Conservation (phyloP, 768 basidiomycete genomes). For the Wakefieldia striispora region DNA sequence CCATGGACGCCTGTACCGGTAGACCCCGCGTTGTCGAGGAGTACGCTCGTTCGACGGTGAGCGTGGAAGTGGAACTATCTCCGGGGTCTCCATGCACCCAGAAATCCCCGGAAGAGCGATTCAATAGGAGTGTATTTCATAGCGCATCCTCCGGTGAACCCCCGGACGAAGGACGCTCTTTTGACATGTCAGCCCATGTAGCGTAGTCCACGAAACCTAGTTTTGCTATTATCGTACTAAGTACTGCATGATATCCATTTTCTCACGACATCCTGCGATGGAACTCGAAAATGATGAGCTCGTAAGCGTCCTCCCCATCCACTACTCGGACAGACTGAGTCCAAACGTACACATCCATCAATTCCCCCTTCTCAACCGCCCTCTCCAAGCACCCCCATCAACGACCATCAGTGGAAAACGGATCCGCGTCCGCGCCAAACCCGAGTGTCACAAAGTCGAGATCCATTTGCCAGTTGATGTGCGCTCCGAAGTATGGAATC, state of each 20-base stretch:
- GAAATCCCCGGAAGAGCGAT: conserved; percentile 4
- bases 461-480: conserved; percentile 82
- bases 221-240: neutral
- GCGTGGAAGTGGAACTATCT: conserved; percentile 2
- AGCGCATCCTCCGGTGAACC: conserved; percentile 2
- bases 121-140: conserved; percentile 2
- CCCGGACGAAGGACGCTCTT: conserved; percentile 3
- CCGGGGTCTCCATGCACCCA: neutral
- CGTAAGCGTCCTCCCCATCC: conserved; percentile 67
- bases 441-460: conserved; percentile 59
- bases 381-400: conserved; percentile 75
- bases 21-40: neutral
- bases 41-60: neutral
- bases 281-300: conserved; percentile 51
- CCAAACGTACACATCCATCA: conserved; percentile 77
- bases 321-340: conserved; percentile 58
- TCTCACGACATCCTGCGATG: conserved; percentile 22
- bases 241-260: neutral
- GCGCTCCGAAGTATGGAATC: conserved; percentile 78
- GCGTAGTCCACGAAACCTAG: neutral
- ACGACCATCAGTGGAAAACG: conserved; percentile 70
- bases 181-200: conserved; percentile 3
- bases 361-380: conserved; percentile 72
- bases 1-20: conserved; percentile 2
- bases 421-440: conserved; percentile 72